These are phyloP conservation scores for Trichoderma gracile DNA, from an alignment of 2,329 filamentous ascomycete species.

Conservation along the genomic window DNA sequence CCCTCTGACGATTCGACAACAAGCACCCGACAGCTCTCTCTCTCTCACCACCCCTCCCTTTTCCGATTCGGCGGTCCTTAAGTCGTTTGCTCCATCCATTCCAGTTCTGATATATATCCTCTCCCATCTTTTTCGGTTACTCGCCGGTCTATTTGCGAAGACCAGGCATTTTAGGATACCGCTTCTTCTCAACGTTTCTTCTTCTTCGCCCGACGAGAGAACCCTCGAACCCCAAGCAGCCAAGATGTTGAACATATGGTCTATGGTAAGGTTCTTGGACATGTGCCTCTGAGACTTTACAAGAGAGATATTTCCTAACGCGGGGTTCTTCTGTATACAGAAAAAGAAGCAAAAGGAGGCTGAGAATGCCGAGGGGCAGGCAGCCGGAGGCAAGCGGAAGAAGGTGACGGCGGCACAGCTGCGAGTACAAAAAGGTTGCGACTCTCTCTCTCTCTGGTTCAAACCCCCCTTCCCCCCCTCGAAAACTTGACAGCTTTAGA, in stretches of 20 bases:
- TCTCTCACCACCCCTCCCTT: background rate
- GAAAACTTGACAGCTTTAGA: too few species aligned
- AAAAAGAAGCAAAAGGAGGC: constrained; percentile 97
- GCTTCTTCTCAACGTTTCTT: background rate
- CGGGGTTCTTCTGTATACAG: constrained; percentile 46
- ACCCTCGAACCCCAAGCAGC: constrained; percentile 25
- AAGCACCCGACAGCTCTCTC: constrained; percentile 2
- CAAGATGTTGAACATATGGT: constrained; percentile 99
- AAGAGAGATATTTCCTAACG: constrained; percentile 8
- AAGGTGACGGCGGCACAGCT: constrained; percentile 96
- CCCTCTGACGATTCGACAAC: background rate
- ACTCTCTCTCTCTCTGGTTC: too few species aligned
- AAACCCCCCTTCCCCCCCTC: too few species aligned
- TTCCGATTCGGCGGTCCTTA: background rate
- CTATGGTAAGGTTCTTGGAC: constrained; percentile 67
- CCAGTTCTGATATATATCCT: background rate
- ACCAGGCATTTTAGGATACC: constrained; percentile 8
- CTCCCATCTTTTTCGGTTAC: background rate
- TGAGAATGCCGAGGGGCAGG: constrained; percentile 73
- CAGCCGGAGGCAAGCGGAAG: constrained; percentile 84
- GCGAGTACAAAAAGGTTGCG: constrained; percentile 87
- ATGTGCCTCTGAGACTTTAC: background rate
- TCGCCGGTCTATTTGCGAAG: background rate
- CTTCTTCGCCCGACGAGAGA: too few species aligned
- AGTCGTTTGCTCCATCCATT: background rate